phyloP scores from a whole-genome alignment of 805 yeast species.

The Candida broadrunensis region DNA sequence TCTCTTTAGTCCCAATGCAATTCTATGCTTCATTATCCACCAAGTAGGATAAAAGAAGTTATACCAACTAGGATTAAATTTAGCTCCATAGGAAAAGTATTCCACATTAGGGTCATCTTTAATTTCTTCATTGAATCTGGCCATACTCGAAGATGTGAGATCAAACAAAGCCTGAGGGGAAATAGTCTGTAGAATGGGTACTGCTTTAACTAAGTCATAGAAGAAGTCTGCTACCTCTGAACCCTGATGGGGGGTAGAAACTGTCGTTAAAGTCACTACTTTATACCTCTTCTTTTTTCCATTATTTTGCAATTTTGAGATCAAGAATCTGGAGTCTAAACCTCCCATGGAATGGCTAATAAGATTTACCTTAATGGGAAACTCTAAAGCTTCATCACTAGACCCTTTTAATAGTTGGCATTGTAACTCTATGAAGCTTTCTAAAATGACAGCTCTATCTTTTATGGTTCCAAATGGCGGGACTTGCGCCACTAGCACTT shows the following conservation, averaged over 20 bases:
- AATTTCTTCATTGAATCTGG: slow-evolving; percentile 51
- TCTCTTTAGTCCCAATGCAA: slow-evolving; percentile 2
- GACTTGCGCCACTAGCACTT: slow-evolving; percentile 70
- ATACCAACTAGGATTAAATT: slow-evolving; percentile 58
- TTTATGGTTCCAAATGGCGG: slow-evolving; percentile 79
- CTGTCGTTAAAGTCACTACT: slow-evolving; percentile 75
- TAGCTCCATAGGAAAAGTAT: slow-evolving; percentile 84
- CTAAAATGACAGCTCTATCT: slow-evolving; percentile 59
- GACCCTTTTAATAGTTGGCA: slow-evolving; percentile 15
- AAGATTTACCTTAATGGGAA: slow-evolving; percentile 57
- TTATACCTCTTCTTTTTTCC: slow-evolving; percentile 43
- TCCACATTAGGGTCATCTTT: slow-evolving; percentile 57
- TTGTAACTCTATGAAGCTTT: slow-evolving; percentile 43
- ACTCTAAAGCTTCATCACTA: slow-evolving; percentile 7
- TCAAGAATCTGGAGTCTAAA: slow-evolving; percentile 74
- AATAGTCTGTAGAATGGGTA: slow-evolving; percentile 11
- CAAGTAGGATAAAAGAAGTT: slow-evolving; percentile 64
- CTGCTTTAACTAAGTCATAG: slow-evolving; percentile 27
- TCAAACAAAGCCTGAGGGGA: slow-evolving; percentile 51
- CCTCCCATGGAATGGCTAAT: slow-evolving; percentile 97
- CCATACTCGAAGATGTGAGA: slow-evolving; percentile 55
- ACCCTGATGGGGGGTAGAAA: slow-evolving; percentile 88
- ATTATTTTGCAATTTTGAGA: slow-evolving; percentile 43
- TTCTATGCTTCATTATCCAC: slow-evolving; percentile 47
- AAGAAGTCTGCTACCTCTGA: slow-evolving; percentile 77